Conservation (phyloP, 352 stramenopile species). For the Globisporangium rhizosaccharum region DNA sequence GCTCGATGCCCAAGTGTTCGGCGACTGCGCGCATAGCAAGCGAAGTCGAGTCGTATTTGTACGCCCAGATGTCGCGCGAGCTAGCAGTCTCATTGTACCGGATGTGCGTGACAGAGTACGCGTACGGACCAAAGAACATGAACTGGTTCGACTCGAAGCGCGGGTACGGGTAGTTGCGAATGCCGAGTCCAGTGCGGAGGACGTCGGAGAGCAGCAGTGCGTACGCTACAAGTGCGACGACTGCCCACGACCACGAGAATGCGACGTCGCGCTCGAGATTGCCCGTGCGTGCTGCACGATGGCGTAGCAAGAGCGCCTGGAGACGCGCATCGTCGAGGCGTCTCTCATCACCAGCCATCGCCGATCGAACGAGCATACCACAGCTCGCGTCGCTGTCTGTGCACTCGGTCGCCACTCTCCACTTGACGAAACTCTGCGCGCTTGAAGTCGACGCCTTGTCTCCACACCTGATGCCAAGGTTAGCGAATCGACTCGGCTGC, state of each 20-base stretch:
- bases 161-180: background rate
- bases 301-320: background rate
- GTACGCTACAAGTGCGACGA: slow-evolving; percentile 11
- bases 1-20: slow-evolving; percentile 4
- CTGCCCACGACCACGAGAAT: slow-evolving; percentile 2
- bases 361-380: no score
- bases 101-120: slow-evolving; percentile 2
- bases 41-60: slow-evolving; percentile 14
- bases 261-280: background rate
- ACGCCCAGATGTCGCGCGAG: slow-evolving; percentile 2
- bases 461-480: no score
- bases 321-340: no score
- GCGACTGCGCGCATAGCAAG: slow-evolving; percentile 2
- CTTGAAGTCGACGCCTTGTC: no score
- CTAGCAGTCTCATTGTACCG: background rate
- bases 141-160: background rate
- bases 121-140: slow-evolving; percentile 6
- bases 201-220: slow-evolving; percentile 16
- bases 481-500: no score
- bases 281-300: background rate
- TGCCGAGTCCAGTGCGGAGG: slow-evolving; percentile 1
- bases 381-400: no score
- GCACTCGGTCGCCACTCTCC: no score
- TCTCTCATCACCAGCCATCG: no score
- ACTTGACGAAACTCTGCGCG: no score